Percentiles rank a stretch among this genome's conserved stretches.
phyloP scores from a whole-genome alignment of 2,329 filamentous ascomycete species.

The Ophiostoma perfectum region DNA sequence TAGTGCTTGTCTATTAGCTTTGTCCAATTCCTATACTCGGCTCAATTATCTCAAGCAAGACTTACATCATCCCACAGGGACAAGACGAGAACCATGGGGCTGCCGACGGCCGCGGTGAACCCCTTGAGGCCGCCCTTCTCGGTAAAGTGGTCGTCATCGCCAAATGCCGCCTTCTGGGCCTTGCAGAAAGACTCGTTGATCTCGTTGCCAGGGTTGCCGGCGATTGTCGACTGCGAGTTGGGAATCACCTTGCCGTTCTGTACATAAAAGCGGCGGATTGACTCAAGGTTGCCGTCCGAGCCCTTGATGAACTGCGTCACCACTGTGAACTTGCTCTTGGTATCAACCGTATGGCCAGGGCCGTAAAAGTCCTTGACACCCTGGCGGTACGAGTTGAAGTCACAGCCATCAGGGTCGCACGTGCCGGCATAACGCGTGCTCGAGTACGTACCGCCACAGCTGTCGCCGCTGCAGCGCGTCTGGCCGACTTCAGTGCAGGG shows the following conservation, averaged over 20 bases:
- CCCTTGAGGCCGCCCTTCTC: conserved; percentile 48
- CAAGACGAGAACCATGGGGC: conserved; percentile 59
- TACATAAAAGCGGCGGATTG: conserved; percentile 59
- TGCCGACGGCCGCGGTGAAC: conserved; percentile 47
- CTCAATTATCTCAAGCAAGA: background rate
- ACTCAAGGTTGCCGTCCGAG: conserved; percentile 41
- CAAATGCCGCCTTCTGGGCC: conserved; percentile 49
- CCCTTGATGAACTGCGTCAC: conserved; percentile 55
- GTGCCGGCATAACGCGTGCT: conserved; percentile 38
- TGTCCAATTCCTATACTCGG: too few species aligned
- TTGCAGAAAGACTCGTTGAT: conserved; percentile 53
- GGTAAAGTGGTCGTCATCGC: conserved; percentile 47
- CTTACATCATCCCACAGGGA: conserved; percentile 51
- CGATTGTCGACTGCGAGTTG: conserved; percentile 38
- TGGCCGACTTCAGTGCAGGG: conserved; percentile 45
- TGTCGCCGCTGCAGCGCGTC: conserved; percentile 37
- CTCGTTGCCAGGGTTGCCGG: conserved; percentile 31
- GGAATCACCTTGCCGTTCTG: conserved; percentile 53
- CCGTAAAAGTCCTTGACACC: conserved; percentile 54
- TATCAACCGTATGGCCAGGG: conserved; percentile 51
- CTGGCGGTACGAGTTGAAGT: conserved; percentile 61
- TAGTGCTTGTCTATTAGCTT: conserved; percentile 36
- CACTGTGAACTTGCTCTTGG: conserved; percentile 52
- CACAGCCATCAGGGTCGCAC: conserved; percentile 61
- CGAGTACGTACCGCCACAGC: conserved; percentile 46